Conservation (phyloP, 78 protist species). For the slime mould (Dictyostelium discoideum) region DNA sequence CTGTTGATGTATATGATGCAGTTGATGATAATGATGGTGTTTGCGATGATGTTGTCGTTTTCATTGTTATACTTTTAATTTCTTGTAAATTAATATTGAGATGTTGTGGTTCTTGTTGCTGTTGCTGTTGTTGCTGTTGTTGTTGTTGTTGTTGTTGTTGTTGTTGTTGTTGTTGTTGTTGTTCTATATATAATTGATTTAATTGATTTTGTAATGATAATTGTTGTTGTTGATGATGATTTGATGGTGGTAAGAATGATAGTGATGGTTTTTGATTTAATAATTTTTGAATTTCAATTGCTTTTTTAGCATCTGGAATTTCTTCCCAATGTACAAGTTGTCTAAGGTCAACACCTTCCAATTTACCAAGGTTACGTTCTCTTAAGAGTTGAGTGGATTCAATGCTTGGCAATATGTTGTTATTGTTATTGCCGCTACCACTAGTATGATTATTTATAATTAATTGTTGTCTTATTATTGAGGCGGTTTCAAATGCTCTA, state of each 20-base stretch:
- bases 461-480: slow-evolving; percentile 36
- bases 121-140: background rate
- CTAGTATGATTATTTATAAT: background rate
- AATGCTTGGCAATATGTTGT: background rate
- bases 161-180: background rate
- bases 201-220: background rate
- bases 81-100: background rate
- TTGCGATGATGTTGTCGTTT: background rate
- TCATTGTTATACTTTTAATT: background rate
- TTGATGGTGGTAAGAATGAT: background rate
- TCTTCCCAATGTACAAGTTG: slow-evolving; percentile 70
- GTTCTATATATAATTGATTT: background rate
- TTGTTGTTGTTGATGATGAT: background rate
- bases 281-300: slow-evolving; percentile 54
- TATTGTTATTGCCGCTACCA: background rate
- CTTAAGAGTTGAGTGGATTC: slow-evolving; percentile 32
- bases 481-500: slow-evolving; percentile 61
- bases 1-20: background rate
- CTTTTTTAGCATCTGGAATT: slow-evolving; percentile 27
- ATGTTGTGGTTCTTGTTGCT: background rate
- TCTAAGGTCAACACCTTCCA: slow-evolving; percentile 69
- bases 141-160: background rate
- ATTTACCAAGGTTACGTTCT: slow-evolving; percentile 72
- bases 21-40: background rate
- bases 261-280: slow-evolving; percentile 9